Evolutionary conservation across 108 stramenopile species (phyloP).

Genomic region (Poteriospumella lacustris): DNA sequence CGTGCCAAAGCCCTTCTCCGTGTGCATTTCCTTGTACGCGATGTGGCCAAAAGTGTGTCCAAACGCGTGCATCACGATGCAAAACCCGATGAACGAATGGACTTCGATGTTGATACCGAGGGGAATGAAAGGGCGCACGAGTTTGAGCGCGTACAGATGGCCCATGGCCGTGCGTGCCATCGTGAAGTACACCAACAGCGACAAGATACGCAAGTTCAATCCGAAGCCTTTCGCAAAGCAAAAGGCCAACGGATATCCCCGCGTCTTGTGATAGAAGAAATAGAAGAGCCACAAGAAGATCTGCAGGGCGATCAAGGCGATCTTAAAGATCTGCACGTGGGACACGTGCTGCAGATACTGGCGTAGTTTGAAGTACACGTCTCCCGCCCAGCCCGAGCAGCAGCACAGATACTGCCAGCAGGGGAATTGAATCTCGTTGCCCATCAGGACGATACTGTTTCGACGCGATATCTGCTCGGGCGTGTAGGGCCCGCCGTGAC

Average conservation of each 20-base stretch:
- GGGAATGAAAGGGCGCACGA: background rate
- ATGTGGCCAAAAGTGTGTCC: constrained; percentile 18
- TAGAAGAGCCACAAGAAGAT: background rate
- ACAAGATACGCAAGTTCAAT: background rate
- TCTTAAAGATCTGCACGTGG: background rate
- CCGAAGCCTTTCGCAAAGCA: constrained; percentile 21
- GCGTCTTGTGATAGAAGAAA: background rate
- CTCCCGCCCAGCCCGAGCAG: no score
- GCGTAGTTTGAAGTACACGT: no score
- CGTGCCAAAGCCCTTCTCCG: background rate
- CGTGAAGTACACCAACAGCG: background rate
- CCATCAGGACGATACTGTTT: background rate
- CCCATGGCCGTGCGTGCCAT: constrained; percentile 18
- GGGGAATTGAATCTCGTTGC: background rate
- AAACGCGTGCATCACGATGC: constrained; percentile 10
- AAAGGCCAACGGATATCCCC: background rate
- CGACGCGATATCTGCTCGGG: background rate
- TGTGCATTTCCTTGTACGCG: background rate
- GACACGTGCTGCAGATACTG: background rate
- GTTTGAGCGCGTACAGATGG: background rate
- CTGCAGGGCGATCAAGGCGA: background rate
- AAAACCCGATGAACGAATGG: constrained; percentile 16
- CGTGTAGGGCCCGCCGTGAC: no score
- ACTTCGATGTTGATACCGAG: constrained; percentile 17
- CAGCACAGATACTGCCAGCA: no score